phyloP scores from a whole-genome alignment of 441 rosid genomes.

The Pelargonium australe region DNA sequence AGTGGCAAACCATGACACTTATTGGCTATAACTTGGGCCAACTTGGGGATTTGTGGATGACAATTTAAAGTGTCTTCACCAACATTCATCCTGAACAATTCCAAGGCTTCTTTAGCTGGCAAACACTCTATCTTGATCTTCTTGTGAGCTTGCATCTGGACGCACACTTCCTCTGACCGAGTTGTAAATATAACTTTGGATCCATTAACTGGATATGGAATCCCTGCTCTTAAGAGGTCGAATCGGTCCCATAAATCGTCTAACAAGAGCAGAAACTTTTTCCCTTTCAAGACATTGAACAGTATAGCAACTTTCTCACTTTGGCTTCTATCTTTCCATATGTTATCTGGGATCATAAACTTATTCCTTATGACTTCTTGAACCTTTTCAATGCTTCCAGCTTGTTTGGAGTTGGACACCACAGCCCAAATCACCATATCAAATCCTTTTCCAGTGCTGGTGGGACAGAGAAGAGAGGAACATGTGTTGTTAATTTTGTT shows the following conservation, averaged over 20 bases:
- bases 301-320: background rate
- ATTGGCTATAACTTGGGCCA: background rate
- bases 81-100: slow-evolving; percentile 21
- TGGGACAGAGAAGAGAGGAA: background rate
- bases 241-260: slow-evolving; percentile 20
- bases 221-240: slow-evolving; percentile 11
- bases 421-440: slow-evolving; percentile 9
- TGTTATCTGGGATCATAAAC: background rate
- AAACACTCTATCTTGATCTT: slow-evolving; percentile 12
- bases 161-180: slow-evolving; percentile 12
- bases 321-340: slow-evolving; percentile 16
- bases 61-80: slow-evolving; percentile 6
- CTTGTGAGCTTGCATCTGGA: slow-evolving; percentile 6
- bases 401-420: slow-evolving; percentile 11
- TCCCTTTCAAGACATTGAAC: background rate
- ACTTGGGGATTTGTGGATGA: slow-evolving; percentile 7
- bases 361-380: slow-evolving; percentile 16
- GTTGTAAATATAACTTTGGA: slow-evolving; percentile 21
- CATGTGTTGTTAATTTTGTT: background rate
- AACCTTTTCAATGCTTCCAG: slow-evolving; percentile 7
- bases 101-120: slow-evolving; percentile 10
- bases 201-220: slow-evolving; percentile 5
- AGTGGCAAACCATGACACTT: slow-evolving; percentile 23
- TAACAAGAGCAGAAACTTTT: slow-evolving; percentile 19
- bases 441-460: background rate